A percentile compares a stretch with the other conserved stretches of the same genome.
These are phyloP conservation scores for Diversispora epigaea DNA, from an alignment of 192 early-diverging fungal species.

Conservation along the genomic window DNA sequence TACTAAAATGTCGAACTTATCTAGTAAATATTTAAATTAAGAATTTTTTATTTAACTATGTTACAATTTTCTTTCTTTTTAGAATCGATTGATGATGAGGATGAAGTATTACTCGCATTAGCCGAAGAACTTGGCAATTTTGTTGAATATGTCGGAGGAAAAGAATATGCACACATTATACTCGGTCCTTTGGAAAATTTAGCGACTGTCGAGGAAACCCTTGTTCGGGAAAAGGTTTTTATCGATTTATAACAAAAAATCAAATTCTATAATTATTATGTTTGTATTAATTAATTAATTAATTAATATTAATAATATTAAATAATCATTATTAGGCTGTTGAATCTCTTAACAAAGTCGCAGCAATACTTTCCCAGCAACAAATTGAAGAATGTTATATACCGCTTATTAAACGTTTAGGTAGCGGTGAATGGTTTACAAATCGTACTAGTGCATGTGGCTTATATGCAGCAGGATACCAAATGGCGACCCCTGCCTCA, in stretches of 20 bases:
- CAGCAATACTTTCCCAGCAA: slow-evolving; percentile 63
- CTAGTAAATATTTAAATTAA: too few relatives aligned
- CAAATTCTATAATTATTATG: background rate
- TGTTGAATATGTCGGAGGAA: slow-evolving; percentile 90
- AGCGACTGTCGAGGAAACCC: slow-evolving; percentile 95
- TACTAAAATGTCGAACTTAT: too few relatives aligned
- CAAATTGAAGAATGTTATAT: slow-evolving; percentile 91
- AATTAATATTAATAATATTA: background rate
- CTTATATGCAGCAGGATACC: slow-evolving; percentile 85
- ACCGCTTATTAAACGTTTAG: slow-evolving; percentile 88
- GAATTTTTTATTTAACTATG: background rate
- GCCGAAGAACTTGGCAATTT: slow-evolving; percentile 94
- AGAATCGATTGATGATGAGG: slow-evolving; percentile 99
- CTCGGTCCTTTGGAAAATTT: slow-evolving; percentile 93
- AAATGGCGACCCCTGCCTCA: slow-evolving; percentile 62
- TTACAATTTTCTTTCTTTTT: slow-evolving; percentile 5
- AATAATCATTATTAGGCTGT: slow-evolving; percentile 72
- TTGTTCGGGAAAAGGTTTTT: slow-evolving; percentile 94
- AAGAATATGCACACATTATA: slow-evolving; percentile 80
- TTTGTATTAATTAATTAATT: slow-evolving; percentile 6
- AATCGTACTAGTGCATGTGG: slow-evolving; percentile 92
- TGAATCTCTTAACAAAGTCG: slow-evolving; percentile 87
- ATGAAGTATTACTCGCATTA: slow-evolving; percentile 90
- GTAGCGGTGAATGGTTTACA: slow-evolving; percentile 97
- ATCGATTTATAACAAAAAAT: background rate